A percentile compares a stretch with the other conserved stretches of the same genome.
phyloP scores from a whole-genome alignment of 768 basidiomycete genomes.

The Vishniacozyma victoriae region DNA sequence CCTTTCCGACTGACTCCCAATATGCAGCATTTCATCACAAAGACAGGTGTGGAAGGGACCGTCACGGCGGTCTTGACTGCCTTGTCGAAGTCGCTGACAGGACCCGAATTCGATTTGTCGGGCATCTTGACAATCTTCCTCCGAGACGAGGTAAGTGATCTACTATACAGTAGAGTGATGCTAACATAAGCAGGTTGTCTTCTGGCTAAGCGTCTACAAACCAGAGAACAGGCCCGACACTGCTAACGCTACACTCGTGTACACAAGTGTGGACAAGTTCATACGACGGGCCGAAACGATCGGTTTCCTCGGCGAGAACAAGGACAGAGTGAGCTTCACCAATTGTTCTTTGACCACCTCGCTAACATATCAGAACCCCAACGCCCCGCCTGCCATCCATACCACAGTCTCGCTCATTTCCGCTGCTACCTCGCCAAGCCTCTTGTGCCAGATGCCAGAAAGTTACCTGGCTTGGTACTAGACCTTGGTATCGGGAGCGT shows the following conservation, averaged over 20 bases:
- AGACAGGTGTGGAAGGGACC: conserved; percentile 81
- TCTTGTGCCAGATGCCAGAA: conserved; percentile 79
- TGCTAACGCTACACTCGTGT: conserved; percentile 33
- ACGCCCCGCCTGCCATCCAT: conserved; percentile 61
- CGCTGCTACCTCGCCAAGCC: conserved; percentile 75
- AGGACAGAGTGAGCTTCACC: conserved; percentile 34
- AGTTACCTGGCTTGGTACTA: conserved; percentile 73
- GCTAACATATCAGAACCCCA: conserved; percentile 45
- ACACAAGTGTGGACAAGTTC: conserved; percentile 41
- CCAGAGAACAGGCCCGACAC: conserved; percentile 38
- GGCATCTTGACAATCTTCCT: conserved; percentile 85
- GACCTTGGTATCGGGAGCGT: no score
- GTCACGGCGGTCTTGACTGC: conserved; percentile 82
- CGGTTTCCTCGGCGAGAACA: conserved; percentile 39
- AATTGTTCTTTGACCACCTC: background rate
- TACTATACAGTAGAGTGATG: conserved; percentile 55
- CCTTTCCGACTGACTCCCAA: conserved; percentile 98
- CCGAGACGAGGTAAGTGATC: conserved; percentile 82
- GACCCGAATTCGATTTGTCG: conserved; percentile 92
- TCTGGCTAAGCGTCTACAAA: conserved; percentile 34
- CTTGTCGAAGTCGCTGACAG: conserved; percentile 80
- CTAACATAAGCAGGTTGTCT: conserved; percentile 14
- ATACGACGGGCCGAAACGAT: conserved; percentile 37
- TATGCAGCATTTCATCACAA: conserved; percentile 86
- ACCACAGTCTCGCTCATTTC: conserved; percentile 77